Base-by-base conservation (phyloP, 805 yeast species). In the Starmerella roubikii region DNA sequence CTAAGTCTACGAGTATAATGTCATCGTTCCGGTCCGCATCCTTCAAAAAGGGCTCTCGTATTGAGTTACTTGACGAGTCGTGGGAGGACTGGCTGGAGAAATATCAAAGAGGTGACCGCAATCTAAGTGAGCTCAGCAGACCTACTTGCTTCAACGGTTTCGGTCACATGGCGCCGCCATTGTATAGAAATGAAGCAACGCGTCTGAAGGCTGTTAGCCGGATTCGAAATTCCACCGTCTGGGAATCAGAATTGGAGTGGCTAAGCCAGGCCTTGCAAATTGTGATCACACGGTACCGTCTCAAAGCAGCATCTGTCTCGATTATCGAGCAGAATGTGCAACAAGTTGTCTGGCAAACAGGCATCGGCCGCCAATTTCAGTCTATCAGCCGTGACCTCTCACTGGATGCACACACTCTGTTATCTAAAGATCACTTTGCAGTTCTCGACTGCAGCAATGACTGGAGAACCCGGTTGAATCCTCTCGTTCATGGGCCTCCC, bases 381-480 rank as follows among this genome's bases (percentile, higher is more conserved):
- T 17, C 23, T 12, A 34, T 47, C 12, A 38, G 48, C 26, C 61
- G 83, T 37, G 57, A 55, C 17, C 58, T 74, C 2, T 74, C 84
- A 7, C 56, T 80, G 33, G 91, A 80, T 53, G 74, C 74, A 8
- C 88, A 80, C 57, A 65, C 84, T 0, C 65, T 80, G 2, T 57
- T 80, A 26, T 76, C 85, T 0, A 55, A 62, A 6, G 74, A 65
- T 2, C 65, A 67, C 44, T 69, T 80, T 38, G 60, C 73, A 3
- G 47, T 80, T 7, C 53, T 65, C 4, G 81, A 79, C 54, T 75
- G 85, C 2, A 55, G 72, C 4, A 59, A 60, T 26, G 93, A 80
- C 52, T 80, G 93, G 91, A 63, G 93, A 53, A 68, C 76, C 3
- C 50, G 57, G 15, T 58, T 62, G 30, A 76, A 73, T 49, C 88